A percentile compares a stretch with the other conserved stretches of the same genome.
phyloP scores from a whole-genome alignment of 495 filamentous ascomycete species.

The Penicillium bialowiezense region DNA sequence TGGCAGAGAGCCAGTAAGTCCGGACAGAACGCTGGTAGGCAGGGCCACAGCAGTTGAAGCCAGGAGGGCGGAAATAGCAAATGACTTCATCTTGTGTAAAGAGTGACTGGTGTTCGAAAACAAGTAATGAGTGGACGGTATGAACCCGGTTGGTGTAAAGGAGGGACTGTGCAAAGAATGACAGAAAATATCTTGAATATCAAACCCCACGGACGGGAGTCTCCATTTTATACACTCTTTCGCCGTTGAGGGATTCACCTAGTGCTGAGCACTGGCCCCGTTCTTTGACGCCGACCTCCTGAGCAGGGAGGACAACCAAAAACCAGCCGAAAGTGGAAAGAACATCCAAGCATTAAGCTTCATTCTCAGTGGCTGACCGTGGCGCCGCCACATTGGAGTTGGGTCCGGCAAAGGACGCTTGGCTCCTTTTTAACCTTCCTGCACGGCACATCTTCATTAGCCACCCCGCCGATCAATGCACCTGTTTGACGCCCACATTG shows the following conservation, averaged over 20 bases:
- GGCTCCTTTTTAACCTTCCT: slow-evolving; percentile 20
- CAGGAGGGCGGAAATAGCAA: slow-evolving; percentile 23
- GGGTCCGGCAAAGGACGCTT: slow-evolving; percentile 1
- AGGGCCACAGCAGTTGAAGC: slow-evolving; percentile 23
- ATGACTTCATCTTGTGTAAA: slow-evolving; percentile 27
- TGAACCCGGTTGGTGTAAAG: slow-evolving; percentile 17
- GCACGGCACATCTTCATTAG: slow-evolving; percentile 21
- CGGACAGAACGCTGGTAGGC: slow-evolving; percentile 13
- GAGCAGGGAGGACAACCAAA: not conserved
- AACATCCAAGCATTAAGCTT: slow-evolving; percentile 9
- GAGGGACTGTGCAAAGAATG: slow-evolving; percentile 19
- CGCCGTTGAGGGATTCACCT: not conserved
- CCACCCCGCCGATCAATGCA: slow-evolving; percentile 17
- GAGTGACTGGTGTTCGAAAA: slow-evolving; percentile 20
- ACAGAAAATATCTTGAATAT: slow-evolving; percentile 19
- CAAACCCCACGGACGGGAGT: not conserved
- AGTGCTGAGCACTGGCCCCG: not conserved
- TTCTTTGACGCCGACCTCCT: not conserved
- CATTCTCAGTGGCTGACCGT: slow-evolving; percentile 1
- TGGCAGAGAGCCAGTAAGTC: slow-evolving; percentile 5
- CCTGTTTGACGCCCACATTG: too few relatives aligned
- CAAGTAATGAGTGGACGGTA: slow-evolving; percentile 23
- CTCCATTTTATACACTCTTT: slow-evolving; percentile 11
- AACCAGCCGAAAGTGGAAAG: not conserved
- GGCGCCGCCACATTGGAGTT: slow-evolving; percentile 2